Base-by-base conservation (phyloP, 1,284 basidiomycete species). In the Cryptococcus deneoformans region DNA sequence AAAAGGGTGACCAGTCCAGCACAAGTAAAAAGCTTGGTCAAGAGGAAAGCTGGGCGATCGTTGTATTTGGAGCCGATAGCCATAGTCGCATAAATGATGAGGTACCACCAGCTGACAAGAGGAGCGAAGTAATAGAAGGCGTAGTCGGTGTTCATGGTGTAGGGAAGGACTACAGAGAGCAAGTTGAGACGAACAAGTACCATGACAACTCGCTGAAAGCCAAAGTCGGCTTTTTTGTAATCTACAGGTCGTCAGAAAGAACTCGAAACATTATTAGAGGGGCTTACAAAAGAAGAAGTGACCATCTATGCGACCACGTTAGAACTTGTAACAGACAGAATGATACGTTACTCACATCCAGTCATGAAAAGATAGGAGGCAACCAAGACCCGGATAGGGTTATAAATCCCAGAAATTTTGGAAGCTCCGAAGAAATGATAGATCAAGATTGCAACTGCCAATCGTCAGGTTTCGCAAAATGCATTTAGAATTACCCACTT, bases 71-170 rank as follows among this genome's bases (percentile, higher is more conserved):
- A 81, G 16, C 87, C 90, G 46, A 85, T 67, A 53, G 80, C 80
- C 83, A 94, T 86, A 45, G 90, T 92, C 48, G 76, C 78, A 79
- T 90, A 93, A 72, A 93, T 86, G 80, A 92, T 83, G 57, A 91
- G 77, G 77, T 88, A 94, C 74, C 76, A 77, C 72, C 72, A 76
- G 29, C 65, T 87, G 29, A 90, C 88, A 63, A 92, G 80, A 7
- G 89, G 89, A 3, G 90, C 83, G 71, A 92, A 92, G 77, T 92
- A 92, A 76, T 92, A 92, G 54, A 85, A 89, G 61, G 90, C 84
- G 75, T 93, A 95, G 77, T 91, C 83, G 59, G 89, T 92, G 79
- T 92, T 86, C 90, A 94, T 92, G 52, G 85, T 84, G 78, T 92
- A 94, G 6, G 88, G 87, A 45, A 94, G 81, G 12, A 87, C 79